phyloP scores from a whole-genome alignment of 2,329 filamentous ascomycete genomes.

The Cladophialophora yegresii region DNA sequence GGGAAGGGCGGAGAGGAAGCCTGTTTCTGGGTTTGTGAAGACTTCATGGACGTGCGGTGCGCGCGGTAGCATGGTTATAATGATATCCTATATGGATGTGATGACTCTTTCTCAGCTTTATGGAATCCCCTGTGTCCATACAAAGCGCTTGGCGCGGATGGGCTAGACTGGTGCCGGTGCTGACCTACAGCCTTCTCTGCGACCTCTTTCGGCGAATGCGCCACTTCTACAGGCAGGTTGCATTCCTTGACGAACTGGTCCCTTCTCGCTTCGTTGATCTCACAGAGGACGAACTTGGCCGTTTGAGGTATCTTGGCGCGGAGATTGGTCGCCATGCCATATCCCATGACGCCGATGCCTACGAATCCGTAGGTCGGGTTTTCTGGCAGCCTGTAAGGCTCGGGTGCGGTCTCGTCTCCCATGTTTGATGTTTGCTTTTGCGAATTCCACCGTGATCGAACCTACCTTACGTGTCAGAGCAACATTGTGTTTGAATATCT shows the following conservation, averaged over 20 bases:
- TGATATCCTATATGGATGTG: slow-evolving; percentile 8
- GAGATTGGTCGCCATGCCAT: slow-evolving; percentile 16
- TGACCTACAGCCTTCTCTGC: slow-evolving; percentile 16
- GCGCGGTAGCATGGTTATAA: slow-evolving; percentile 15
- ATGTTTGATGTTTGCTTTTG: background rate
- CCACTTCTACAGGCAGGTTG: slow-evolving; percentile 3
- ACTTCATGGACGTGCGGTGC: slow-evolving; percentile 13
- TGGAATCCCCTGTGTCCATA: background rate
- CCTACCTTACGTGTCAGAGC: background rate
- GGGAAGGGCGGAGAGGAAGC: slow-evolving; percentile 1
- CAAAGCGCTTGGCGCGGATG: background rate
- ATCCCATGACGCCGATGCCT: slow-evolving; percentile 18
- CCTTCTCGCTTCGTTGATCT: slow-evolving; percentile 15
- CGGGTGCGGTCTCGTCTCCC: background rate
- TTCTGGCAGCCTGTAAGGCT: background rate
- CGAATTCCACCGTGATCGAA: background rate
- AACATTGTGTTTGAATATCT: background rate
- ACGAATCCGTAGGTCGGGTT: slow-evolving; percentile 13
- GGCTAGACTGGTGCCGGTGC: background rate
- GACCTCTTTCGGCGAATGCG: slow-evolving; percentile 9
- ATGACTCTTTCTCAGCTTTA: background rate
- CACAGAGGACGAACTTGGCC: slow-evolving; percentile 6
- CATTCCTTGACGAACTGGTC: slow-evolving; percentile 11
- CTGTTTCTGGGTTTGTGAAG: slow-evolving; percentile 9
- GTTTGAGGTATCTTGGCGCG: slow-evolving; percentile 10